Evolutionary conservation across 192 early-diverging fungal species (phyloP).

Genomic region (Backusella westeae): DNA sequence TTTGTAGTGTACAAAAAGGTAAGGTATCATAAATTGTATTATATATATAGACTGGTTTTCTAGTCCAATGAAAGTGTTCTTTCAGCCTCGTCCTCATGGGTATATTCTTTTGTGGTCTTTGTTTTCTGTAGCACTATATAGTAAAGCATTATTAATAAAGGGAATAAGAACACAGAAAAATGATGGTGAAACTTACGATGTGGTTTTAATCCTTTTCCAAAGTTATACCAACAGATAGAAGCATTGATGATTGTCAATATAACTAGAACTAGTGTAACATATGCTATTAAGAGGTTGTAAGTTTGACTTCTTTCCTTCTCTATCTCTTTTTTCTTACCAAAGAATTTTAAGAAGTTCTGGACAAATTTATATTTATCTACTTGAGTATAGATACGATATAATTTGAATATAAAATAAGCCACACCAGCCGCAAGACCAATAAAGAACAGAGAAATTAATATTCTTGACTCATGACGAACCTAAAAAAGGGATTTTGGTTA

Average conservation of each 20-base stretch:
- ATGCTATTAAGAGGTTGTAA: slow-evolving; percentile 23
- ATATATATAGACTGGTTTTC: neutral
- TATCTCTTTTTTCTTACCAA: slow-evolving; percentile 45
- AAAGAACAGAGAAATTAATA: slow-evolving; percentile 59
- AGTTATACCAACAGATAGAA: slow-evolving; percentile 58
- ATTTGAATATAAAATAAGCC: slow-evolving; percentile 68
- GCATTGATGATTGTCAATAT: slow-evolving; percentile 55
- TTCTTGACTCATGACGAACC: slow-evolving; percentile 60
- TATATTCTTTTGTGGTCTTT: neutral
- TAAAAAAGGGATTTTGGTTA: neutral
- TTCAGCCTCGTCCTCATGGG: neutral
- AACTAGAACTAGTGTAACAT: slow-evolving; percentile 43
- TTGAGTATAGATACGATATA: slow-evolving; percentile 61
- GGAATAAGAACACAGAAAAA: neutral
- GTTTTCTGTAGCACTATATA: neutral
- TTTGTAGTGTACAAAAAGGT: neutral
- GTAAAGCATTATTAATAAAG: neutral
- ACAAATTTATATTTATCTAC: slow-evolving; percentile 44
- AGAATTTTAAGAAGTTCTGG: slow-evolving; percentile 65
- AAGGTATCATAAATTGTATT: neutral
- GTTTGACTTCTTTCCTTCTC: neutral
- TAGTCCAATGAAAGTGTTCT: neutral
- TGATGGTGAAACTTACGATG: slow-evolving; percentile 43
- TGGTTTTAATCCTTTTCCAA: slow-evolving; percentile 63
- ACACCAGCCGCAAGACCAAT: slow-evolving; percentile 58